A percentile compares a stretch with the other conserved stretches of the same genome.
phyloP scores from a whole-genome alignment of 2,329 filamentous ascomycete genomes.

The Ophiostoma triangulosporum region DNA sequence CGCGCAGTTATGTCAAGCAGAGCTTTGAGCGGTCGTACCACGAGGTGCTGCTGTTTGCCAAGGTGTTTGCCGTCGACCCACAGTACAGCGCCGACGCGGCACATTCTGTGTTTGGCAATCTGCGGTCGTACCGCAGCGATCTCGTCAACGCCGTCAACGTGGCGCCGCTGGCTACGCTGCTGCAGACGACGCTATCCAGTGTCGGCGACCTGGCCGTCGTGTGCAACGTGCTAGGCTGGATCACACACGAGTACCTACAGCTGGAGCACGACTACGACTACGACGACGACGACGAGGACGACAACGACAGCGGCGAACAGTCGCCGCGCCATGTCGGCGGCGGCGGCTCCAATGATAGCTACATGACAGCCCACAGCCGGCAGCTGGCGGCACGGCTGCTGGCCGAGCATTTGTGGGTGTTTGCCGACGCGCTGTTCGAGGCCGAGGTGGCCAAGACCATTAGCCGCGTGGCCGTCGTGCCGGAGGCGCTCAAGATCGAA shows the following conservation, averaged over 20 bases:
- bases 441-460: conserved; percentile 42
- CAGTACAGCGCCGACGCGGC: conserved; percentile 32
- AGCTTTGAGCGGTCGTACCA: conserved; percentile 44
- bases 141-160: conserved; percentile 42
- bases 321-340: conserved; percentile 19
- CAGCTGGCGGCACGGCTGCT: conserved; percentile 43
- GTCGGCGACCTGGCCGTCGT: conserved; percentile 34
- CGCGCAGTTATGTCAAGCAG: conserved; percentile 45
- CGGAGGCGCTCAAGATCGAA: conserved; percentile 35
- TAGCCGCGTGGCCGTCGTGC: conserved; percentile 31
- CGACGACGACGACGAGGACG: conserved; percentile 15
- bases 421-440: conserved; percentile 41
- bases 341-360: conserved; percentile 10
- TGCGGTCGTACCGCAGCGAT: conserved; percentile 36
- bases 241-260: conserved; percentile 43
- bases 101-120: conserved; percentile 33
- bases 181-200: conserved; percentile 35
- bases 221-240: conserved; percentile 44
- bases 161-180: conserved; percentile 33
- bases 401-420: conserved; percentile 43
- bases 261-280: conserved; percentile 43
- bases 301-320: conserved; percentile 24
- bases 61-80: conserved; percentile 42
- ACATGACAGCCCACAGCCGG: conserved; percentile 38
- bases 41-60: conserved; percentile 38